Percentiles rank a stretch among this genome's conserved stretches.
These are phyloP conservation scores for Rhodofomes roseus DNA, from an alignment of 1,284 basidiomycete genomes.

Conservation along the genomic window DNA sequence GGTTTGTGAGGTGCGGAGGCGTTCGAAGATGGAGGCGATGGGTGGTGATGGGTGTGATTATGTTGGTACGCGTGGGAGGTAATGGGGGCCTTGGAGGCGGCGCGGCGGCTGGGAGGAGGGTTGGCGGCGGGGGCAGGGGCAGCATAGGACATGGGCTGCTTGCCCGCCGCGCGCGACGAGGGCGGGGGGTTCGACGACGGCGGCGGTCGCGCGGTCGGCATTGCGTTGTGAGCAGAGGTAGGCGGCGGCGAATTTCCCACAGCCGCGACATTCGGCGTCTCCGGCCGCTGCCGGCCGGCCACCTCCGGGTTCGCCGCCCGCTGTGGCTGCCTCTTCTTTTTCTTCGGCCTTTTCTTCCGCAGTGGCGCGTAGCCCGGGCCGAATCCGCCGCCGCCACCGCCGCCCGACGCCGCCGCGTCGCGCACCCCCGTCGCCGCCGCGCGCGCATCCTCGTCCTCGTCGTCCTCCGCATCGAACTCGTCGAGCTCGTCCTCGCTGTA, in stretches of 20 bases:
- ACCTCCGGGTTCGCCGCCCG: conserved; percentile 29
- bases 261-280: conserved; percentile 18
- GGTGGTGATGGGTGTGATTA: conserved; percentile 56
- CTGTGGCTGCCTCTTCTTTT: conserved; percentile 31
- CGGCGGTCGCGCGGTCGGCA: conserved; percentile 38
- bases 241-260: conserved; percentile 35
- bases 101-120: conserved; percentile 41
- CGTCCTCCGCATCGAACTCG: conserved; percentile 38
- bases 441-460: conserved; percentile 26
- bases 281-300: conserved; percentile 23
- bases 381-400: conserved; percentile 12
- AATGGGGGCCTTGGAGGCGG: conserved; percentile 69
- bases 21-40: conserved; percentile 68
- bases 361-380: conserved; percentile 3
- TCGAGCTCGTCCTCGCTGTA: conserved; percentile 45
- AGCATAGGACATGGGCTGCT: conserved; percentile 66
- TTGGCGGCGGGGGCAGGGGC: conserved; percentile 27
- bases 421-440: conserved; percentile 35
- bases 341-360: conserved; percentile 36
- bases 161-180: conserved; percentile 70
- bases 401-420: conserved; percentile 25
- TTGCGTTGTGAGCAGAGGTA: conserved; percentile 40
- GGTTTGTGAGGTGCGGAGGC: conserved; percentile 48
- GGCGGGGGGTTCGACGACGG: conserved; percentile 43
- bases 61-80: conserved; percentile 49